Percentiles rank a stretch among this genome's conserved stretches.
phyloP scores from a whole-genome alignment of 2,329 filamentous ascomycete species.

The Catunica adiposa region DNA sequence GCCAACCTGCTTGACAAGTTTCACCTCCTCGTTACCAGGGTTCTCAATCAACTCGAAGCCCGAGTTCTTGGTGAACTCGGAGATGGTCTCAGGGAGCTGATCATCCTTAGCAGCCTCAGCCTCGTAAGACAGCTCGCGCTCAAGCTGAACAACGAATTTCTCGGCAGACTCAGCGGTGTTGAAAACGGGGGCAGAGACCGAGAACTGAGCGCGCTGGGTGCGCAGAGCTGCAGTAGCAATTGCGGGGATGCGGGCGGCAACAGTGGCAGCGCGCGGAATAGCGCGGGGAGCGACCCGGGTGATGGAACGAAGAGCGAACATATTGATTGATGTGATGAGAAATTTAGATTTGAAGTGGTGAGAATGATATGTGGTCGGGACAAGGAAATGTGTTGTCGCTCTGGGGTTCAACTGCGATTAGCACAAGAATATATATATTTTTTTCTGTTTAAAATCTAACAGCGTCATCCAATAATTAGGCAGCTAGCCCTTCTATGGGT shows the following conservation, averaged over 20 bases:
- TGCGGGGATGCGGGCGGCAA: constrained; percentile 7
- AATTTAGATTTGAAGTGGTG: not conserved
- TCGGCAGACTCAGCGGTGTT: constrained; percentile 58
- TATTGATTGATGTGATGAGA: constrained; percentile 22
- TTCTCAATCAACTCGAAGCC: constrained; percentile 71
- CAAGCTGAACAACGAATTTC: constrained; percentile 43
- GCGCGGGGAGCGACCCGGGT: constrained; percentile 51
- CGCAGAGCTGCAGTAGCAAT: constrained; percentile 22
- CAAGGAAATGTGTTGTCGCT: not conserved
- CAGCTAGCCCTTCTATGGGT: not conserved
- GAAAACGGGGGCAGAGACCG: constrained; percentile 27
- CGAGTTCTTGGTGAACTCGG: constrained; percentile 76
- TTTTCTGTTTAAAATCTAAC: no score
- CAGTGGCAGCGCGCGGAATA: constrained; percentile 20
- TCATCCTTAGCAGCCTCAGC: constrained; percentile 59
- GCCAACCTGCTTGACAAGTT: constrained; percentile 65
- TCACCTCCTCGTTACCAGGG: constrained; percentile 73
- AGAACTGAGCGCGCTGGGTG: constrained; percentile 26
- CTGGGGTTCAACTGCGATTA: not conserved
- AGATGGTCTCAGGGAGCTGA: constrained; percentile 57
- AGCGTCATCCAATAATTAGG: not conserved
- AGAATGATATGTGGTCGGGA: not conserved
- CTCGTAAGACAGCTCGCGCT: constrained; percentile 72
- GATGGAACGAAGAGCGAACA: constrained; percentile 53
- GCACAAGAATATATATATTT: not conserved